Base-by-base conservation (phyloP, 2,329 filamentous ascomycete species). In the Paecilomyces fulvus region DNA sequence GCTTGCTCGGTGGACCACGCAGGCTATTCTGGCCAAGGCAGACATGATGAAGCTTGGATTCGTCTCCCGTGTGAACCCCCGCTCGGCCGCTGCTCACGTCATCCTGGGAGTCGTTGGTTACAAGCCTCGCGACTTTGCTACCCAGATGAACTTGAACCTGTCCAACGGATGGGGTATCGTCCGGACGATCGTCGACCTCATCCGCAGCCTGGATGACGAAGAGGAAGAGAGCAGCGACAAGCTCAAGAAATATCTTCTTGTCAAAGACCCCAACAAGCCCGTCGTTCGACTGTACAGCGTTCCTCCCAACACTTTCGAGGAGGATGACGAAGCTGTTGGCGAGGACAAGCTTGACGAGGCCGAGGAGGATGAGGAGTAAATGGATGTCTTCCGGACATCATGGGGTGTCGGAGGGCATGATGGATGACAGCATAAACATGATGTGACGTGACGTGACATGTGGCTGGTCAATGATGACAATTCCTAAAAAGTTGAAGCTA, bases 81-180 rank as follows among this genome's bases (percentile, higher is more conserved):
- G 94, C 80, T 85, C 84, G 67, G 91, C 94, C 71, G 89, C 95
- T 72, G 90, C 90, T 75, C 94, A 99, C 77, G 89, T 97, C 70
- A 86, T 99, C 63, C 85, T 99, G 54, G 94, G 94, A 66, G 94
- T 99, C 56, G 83, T 96, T 30, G 92, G 92, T 75, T 97, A 95
- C 87, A 99, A 99, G 81, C 94, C 94, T 37, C 87, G 89, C 67
- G 95, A 99, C 72, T 97, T 99, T 66, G 94, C 94, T 61, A 83
- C 84, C 69, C 94, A 99, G 81, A 99, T 99, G 94, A 96, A 96
- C 79, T 77, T 99, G 68, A 95, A 92, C 68, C 83, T 97, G 57
- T 89, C 88, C 77, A 99, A 99, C 77, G 94, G 94, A 61, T 99
- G 94, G 94, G 94, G 94, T 74, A 97, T 99, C 63, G 94, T 99